Conservation (phyloP, 345 rosid species). For the Acer saccharum region DNA sequence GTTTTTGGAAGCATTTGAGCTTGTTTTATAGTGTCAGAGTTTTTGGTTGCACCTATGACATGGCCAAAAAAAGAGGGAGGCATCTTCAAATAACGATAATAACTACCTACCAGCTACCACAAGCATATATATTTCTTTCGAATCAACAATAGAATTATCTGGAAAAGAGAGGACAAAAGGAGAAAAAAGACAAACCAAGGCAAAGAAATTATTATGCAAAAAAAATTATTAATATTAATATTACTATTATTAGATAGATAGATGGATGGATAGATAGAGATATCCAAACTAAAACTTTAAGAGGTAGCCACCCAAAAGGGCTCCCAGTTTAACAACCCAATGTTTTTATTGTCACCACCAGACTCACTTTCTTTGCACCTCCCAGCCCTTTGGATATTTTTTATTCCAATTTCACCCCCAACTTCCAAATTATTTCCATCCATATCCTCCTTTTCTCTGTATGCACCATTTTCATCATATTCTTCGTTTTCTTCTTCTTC, state of each 20-base stretch:
- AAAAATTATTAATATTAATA: slow-evolving; percentile 14
- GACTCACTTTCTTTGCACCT: slow-evolving; percentile 54
- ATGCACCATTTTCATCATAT: slow-evolving; percentile 24
- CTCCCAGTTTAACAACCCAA: slow-evolving; percentile 58
- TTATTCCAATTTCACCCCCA: slow-evolving; percentile 25
- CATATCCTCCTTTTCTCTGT: slow-evolving; percentile 9
- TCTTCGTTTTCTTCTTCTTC: slow-evolving; percentile 15
- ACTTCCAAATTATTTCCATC: slow-evolving; percentile 8
- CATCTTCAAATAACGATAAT: slow-evolving; percentile 28
- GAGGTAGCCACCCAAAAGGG: slow-evolving; percentile 65
- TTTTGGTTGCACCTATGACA: neutral
- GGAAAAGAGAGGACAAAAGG: neutral
- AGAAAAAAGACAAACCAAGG: neutral
- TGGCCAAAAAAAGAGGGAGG: neutral
- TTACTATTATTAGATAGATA: slow-evolving; percentile 14
- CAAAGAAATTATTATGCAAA: neutral
- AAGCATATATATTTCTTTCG: neutral
- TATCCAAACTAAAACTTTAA: slow-evolving; percentile 41
- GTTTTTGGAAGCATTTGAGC: no score
- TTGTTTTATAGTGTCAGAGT: no score
- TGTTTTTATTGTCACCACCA: slow-evolving; percentile 15
- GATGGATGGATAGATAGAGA: no score
- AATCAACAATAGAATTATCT: slow-evolving; percentile 1
- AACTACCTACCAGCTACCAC: slow-evolving; percentile 27
- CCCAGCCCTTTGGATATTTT: slow-evolving; percentile 34